Conservation (phyloP, 768 basidiomycete species). For the Sporobolomyces pararoseus region DNA sequence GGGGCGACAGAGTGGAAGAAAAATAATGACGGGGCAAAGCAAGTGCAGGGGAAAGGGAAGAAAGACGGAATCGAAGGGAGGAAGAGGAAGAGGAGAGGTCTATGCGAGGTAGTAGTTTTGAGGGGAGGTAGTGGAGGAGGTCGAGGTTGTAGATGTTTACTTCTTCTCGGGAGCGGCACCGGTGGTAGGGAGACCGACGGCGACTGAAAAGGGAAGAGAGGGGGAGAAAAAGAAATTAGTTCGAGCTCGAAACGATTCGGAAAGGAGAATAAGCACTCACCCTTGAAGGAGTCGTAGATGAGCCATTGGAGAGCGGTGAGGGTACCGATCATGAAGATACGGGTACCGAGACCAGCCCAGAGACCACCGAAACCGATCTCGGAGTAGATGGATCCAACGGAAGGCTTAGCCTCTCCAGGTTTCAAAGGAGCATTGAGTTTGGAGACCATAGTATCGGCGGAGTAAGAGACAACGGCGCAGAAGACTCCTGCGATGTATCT, state of each 20-base stretch:
- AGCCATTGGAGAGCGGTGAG: constrained; percentile 57
- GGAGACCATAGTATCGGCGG: constrained; percentile 44
- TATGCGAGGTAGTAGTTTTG: not conserved
- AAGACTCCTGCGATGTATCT: constrained; percentile 47
- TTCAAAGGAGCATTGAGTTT: constrained; percentile 45
- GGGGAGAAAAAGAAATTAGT: constrained; percentile 58
- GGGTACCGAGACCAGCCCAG: constrained; percentile 67
- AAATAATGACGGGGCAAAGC: not conserved
- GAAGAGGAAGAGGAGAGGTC: not conserved
- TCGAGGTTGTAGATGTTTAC: not conserved
- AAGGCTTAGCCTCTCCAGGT: constrained; percentile 41
- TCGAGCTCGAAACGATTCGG: not conserved
- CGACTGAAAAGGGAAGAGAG: constrained; percentile 59
- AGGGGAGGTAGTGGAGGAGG: not conserved
- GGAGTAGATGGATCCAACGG: constrained; percentile 43
- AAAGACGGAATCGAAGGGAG: not conserved
- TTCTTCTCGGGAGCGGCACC: constrained; percentile 37
- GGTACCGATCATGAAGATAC: constrained; percentile 55
- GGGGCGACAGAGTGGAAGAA: too few relatives aligned
- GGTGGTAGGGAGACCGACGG: constrained; percentile 40
- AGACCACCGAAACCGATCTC: constrained; percentile 47
- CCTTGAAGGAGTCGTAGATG: constrained; percentile 86
- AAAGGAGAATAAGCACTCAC: not conserved
- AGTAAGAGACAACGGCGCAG: constrained; percentile 46
- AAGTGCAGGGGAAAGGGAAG: not conserved